Percentiles rank a stretch among this genome's conserved stretches.
phyloP scores from a whole-genome alignment of 768 basidiomycete genomes.

The Pisolithus albus region DNA sequence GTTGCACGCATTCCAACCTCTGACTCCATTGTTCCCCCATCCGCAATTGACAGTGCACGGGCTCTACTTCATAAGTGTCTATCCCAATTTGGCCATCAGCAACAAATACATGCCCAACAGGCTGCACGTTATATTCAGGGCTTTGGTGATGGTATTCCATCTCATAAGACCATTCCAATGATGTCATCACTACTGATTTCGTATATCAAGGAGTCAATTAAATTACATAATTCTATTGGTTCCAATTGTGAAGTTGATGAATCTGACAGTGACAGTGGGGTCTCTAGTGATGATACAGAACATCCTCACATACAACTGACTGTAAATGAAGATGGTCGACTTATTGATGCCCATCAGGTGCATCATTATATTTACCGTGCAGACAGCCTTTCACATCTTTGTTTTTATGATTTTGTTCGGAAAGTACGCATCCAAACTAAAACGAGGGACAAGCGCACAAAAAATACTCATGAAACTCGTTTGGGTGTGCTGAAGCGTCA shows the following conservation, averaged over 20 bases:
- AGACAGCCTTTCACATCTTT: neutral
- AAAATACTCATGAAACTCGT: neutral
- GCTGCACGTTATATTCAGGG: slow-evolving; percentile 26
- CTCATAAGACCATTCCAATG: neutral
- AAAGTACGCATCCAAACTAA: neutral
- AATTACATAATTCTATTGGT: too few species aligned
- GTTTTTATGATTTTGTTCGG: neutral
- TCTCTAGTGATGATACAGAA: neutral
- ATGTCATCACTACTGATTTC: neutral
- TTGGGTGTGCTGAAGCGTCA: neutral
- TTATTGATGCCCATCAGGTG: neutral
- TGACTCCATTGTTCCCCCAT: too few species aligned
- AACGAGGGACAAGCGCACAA: neutral
- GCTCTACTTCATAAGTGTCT: slow-evolving; percentile 30
- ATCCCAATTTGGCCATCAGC: slow-evolving; percentile 21
- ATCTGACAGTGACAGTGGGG: too few species aligned
- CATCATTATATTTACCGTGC: neutral
- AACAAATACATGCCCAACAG: slow-evolving; percentile 32
- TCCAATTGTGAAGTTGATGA: too few species aligned
- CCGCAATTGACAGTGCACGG: too few species aligned
- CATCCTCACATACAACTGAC: neutral
- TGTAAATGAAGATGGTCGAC: neutral
- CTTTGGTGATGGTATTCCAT: slow-evolving; percentile 12
- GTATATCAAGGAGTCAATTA: too few species aligned
- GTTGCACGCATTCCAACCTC: slow-evolving; percentile 5